Evolutionary conservation across 1,284 basidiomycete genomes (phyloP), one percentile per base, ranked within the genome.

Genomic region (Inonotus obliquus): DNA sequence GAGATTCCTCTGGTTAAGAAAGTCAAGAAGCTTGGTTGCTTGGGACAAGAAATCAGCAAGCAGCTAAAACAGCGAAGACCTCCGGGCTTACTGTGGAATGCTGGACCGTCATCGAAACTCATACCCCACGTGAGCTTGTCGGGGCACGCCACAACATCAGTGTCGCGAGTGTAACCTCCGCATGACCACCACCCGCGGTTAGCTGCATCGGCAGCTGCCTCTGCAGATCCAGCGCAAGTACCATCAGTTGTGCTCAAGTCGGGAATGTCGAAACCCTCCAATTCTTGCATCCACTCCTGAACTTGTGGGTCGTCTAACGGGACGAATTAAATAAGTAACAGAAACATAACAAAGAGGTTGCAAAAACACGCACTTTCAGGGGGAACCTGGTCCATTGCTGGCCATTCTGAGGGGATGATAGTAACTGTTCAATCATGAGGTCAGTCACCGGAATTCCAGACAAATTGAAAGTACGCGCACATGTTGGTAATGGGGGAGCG

Each of bases 171-270:
- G 72, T 82, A 85, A 41, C 90, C 89, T 71, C 92, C 91, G 70
- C 92, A 95, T n/a, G 92, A 91, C 90, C 90, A 92, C 90, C 89
- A 92, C 48, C 88, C 87, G 66, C 84, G 83, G 62, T 73, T 74
- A 9, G 81, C 76, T 45, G 88, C 85, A 49, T 84, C 71, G 4
- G 84, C 74, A 3, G 82, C 85, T 13, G 85, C 81, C 2, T 73
- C 73, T 35, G 87, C 81, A 66, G 87, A 84, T 51, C 78, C 75
- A 37, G 71, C 78, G 68, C 89, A 89, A 21, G 86, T 82, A n/a
- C 88, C 91, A 65, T 87, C 84, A 27, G 72, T 70, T 1, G 85
- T 87, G 25, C 74, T 57, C 47, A 91, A 71, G 66, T 85, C 70
- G 7, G 93, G 92, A 63, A 92, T 88, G 67, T 84, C 67, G 65